Evolutionary conservation across 306 rosid species (phyloP).

Genomic region (Lablab purpureus): DNA sequence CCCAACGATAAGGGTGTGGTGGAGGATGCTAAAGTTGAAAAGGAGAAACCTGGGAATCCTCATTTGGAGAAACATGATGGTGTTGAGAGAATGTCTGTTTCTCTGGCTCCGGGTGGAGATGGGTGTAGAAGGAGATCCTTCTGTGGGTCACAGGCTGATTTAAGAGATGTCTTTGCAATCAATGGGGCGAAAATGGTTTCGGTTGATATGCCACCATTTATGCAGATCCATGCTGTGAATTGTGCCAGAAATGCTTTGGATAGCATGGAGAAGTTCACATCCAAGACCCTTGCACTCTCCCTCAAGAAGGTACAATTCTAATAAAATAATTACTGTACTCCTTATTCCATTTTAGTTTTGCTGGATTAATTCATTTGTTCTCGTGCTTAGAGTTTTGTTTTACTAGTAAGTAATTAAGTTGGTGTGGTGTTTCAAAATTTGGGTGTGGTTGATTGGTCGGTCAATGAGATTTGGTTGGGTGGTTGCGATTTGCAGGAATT

Average conservation of each 20-base stretch:
- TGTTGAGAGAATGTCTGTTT: constrained; percentile 52
- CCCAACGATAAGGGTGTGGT: not conserved
- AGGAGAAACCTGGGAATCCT: constrained; percentile 38
- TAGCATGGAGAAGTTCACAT: constrained; percentile 92
- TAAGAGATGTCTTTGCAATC: constrained; percentile 70
- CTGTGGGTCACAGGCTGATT: constrained; percentile 62
- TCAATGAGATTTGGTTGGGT: constrained; percentile 53
- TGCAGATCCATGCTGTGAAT: constrained; percentile 98
- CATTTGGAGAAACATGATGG: constrained; percentile 39
- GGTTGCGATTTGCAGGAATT: constrained; percentile 76
- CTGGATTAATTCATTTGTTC: not conserved
- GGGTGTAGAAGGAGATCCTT: constrained; percentile 77
- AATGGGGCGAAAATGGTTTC: constrained; percentile 83
- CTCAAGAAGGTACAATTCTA: constrained; percentile 72
- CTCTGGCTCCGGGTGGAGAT: constrained; percentile 36
- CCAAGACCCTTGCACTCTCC: constrained; percentile 85
- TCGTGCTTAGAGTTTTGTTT: not conserved
- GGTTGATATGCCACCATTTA: constrained; percentile 95
- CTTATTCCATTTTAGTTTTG: not conserved
- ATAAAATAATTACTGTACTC: not conserved
- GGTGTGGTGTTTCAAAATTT: constrained; percentile 12
- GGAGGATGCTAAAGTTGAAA: constrained; percentile 47
- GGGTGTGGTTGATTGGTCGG: constrained; percentile 46
- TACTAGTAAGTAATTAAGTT: not conserved
- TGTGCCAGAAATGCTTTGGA: constrained; percentile 82